phyloP scores from a whole-genome alignment of 2,329 filamentous ascomycete species.

The Venturia pyrina region DNA sequence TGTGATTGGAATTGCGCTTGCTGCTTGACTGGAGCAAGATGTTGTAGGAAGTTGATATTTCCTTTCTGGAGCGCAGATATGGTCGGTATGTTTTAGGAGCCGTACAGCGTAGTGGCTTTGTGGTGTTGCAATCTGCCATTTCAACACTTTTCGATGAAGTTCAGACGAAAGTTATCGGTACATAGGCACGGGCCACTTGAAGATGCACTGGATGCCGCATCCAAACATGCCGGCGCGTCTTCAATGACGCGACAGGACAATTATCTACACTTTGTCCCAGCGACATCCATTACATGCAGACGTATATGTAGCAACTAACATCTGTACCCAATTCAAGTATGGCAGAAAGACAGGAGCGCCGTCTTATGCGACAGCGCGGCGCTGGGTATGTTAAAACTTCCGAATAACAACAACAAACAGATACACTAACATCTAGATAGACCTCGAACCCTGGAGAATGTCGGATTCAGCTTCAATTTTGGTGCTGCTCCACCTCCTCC shows the following conservation, averaged over 20 bases:
- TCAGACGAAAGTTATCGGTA: background rate
- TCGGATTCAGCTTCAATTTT: constrained; percentile 42
- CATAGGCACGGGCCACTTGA: background rate
- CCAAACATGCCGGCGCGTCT: background rate
- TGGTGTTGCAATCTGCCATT: background rate
- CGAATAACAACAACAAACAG: constrained; percentile 17
- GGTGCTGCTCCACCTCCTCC: constrained; percentile 19
- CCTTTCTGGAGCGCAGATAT: background rate
- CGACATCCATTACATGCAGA: background rate
- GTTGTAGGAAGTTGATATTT: no score
- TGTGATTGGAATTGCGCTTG: background rate
- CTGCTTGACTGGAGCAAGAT: background rate
- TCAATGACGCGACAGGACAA: background rate
- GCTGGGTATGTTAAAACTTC: constrained; percentile 34
- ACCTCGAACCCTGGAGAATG: constrained; percentile 35
- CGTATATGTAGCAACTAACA: background rate
- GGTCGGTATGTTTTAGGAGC: background rate
- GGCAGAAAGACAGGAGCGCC: constrained; percentile 43
- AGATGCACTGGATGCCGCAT: background rate
- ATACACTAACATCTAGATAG: constrained; percentile 22
- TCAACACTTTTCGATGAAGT: background rate
- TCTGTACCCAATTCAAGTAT: constrained; percentile 9
- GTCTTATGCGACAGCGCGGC: constrained; percentile 47
- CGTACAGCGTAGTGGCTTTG: background rate
- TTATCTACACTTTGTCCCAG: background rate